Percentiles rank a stretch among this genome's conserved stretches.
These are phyloP conservation scores for Crataegus laevigata DNA, from an alignment of 306 rosid genomes.

Conservation along the genomic window DNA sequence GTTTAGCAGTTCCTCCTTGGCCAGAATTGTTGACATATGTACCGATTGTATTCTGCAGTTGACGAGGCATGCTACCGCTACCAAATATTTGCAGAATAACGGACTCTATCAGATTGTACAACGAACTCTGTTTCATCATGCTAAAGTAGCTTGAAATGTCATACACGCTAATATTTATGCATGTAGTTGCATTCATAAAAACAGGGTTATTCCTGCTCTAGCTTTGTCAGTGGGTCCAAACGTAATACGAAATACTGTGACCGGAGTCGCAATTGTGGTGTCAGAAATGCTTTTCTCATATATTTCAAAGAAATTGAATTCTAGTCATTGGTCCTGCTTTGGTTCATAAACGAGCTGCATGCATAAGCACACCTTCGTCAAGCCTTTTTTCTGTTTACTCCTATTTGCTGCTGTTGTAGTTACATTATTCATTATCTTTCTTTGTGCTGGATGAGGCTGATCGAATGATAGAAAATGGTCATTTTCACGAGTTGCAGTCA, in stretches of 20 bases:
- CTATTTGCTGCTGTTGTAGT: conserved; percentile 46
- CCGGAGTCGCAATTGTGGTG: not conserved
- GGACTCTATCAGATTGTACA: not conserved
- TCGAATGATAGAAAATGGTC: conserved; percentile 87
- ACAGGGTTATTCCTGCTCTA: not conserved
- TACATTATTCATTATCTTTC: conserved; percentile 80
- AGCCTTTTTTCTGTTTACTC: conserved; percentile 8
- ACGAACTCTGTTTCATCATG: not conserved
- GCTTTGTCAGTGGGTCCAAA: conserved; percentile 19
- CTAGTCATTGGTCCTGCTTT: not conserved
- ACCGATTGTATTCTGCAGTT: not conserved
- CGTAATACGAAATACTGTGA: not conserved
- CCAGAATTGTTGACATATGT: not conserved
- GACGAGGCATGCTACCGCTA: not conserved
- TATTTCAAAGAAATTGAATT: no score
- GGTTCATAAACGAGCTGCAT: not conserved
- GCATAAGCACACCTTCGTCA: not conserved
- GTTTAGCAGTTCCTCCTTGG: not conserved
- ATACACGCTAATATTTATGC: not conserved
- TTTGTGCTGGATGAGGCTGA: conserved; percentile 98
- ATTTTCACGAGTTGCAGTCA: conserved; percentile 80
- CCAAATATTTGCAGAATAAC: not conserved
- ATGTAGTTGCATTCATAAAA: not conserved
- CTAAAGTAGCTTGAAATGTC: not conserved
- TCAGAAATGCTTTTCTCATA: not conserved